These are phyloP conservation scores for Zoysia pacifica DNA, from an alignment of 176 grass and related monocot genomes.

Conservation along the genomic window DNA sequence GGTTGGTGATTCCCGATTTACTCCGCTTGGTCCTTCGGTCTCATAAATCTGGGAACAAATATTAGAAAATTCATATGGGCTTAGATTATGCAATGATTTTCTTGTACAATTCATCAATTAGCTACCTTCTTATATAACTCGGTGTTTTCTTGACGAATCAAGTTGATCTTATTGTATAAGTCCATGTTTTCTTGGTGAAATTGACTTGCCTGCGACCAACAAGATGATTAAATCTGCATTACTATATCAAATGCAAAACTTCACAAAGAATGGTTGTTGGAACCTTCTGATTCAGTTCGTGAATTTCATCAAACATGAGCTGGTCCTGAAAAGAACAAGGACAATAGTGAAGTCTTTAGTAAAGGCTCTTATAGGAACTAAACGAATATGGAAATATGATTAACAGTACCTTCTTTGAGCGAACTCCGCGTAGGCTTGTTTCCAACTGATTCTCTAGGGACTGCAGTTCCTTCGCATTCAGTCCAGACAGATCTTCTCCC, in stretches of 20 bases:
- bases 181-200: constrained; percentile 86
- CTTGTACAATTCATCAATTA: background rate
- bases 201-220: constrained; percentile 58
- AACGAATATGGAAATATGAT: background rate
- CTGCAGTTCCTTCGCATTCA: constrained; percentile 66
- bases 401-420: constrained; percentile 61
- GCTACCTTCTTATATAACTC: constrained; percentile 78
- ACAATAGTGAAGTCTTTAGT: constrained; percentile 30
- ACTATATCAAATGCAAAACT: background rate
- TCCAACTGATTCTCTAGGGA: constrained; percentile 74
- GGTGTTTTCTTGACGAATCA: constrained; percentile 63
- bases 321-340: constrained; percentile 63
- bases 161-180: constrained; percentile 70
- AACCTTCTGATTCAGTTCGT: constrained; percentile 78
- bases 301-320: constrained; percentile 72
- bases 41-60: constrained; percentile 49
- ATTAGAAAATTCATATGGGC: constrained; percentile 13
- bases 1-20: constrained; percentile 43
- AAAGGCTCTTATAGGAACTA: constrained; percentile 29
- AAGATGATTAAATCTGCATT: constrained; percentile 7
- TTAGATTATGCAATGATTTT: background rate
- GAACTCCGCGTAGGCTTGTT: constrained; percentile 56
- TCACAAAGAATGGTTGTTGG: background rate
- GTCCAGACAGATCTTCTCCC: constrained; percentile 75
- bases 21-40: constrained; percentile 50